Percentiles rank a stretch among this genome's conserved stretches.
phyloP scores from a whole-genome alignment of 2,329 filamentous ascomycete genomes.

The Arthroderma sp. region DNA sequence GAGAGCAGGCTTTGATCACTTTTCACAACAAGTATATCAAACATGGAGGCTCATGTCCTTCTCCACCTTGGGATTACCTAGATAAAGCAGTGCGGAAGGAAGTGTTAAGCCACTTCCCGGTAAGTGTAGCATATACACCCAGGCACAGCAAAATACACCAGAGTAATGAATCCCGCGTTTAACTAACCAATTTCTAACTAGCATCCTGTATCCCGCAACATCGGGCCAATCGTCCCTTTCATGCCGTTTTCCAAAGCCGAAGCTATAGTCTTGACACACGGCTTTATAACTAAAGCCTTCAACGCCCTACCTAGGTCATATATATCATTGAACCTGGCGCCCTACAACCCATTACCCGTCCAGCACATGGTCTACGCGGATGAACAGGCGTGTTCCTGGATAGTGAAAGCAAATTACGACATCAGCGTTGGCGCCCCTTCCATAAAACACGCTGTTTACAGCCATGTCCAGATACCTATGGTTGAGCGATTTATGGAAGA shows the following conservation, averaged over 20 bases:
- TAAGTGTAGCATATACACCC: too few relatives aligned
- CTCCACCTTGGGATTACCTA: not conserved
- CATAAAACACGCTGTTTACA: slow-evolving; percentile 6
- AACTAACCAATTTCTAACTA: too few relatives aligned
- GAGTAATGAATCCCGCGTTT: not conserved
- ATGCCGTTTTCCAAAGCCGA: slow-evolving; percentile 29
- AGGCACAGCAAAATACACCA: not conserved
- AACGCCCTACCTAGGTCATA: not conserved
- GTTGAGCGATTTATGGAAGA: slow-evolving; percentile 3
- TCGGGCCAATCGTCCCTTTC: slow-evolving; percentile 32
- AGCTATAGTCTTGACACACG: slow-evolving; percentile 32
- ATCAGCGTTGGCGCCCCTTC: slow-evolving; percentile 5
- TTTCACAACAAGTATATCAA: not conserved
- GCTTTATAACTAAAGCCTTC: slow-evolving; percentile 24
- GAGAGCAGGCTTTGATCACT: not conserved
- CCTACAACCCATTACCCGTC: not conserved
- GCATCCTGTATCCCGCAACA: slow-evolving; percentile 19
- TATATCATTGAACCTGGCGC: not conserved
- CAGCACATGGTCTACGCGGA: slow-evolving; percentile 1
- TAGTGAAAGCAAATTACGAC: slow-evolving; percentile 2
- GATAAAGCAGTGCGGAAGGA: not conserved
- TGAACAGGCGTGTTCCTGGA: not conserved
- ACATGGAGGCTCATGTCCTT: not conserved
- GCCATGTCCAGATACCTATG: slow-evolving; percentile 5
- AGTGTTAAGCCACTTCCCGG: too few relatives aligned